Evolutionary conservation across 1,139 yeast species (phyloP).

Genomic region (Suhomyces wounanorum): DNA sequence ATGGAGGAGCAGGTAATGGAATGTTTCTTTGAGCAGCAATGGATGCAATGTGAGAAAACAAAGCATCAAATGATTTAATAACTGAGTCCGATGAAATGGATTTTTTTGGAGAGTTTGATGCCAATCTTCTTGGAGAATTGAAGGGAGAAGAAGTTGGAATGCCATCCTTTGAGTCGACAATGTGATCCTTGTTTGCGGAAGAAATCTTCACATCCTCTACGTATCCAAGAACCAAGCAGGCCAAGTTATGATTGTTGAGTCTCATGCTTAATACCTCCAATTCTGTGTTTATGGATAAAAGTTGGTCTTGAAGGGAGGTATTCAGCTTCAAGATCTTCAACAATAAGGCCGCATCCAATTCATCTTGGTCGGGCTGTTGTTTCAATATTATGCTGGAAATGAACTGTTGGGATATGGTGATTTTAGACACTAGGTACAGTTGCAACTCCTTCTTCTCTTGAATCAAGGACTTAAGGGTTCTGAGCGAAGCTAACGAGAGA

Average conservation of each 20-base stretch:
- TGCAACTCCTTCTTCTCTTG: slow-evolving; percentile 36
- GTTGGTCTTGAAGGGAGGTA: slow-evolving; percentile 35
- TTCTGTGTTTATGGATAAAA: slow-evolving; percentile 31
- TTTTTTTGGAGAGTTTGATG: slow-evolving; percentile 9
- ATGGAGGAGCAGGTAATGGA: slow-evolving; percentile 49
- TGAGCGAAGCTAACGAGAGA: slow-evolving; percentile 33
- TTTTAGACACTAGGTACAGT: slow-evolving; percentile 35
- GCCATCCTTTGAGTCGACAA: not conserved
- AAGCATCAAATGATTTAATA: slow-evolving; percentile 38
- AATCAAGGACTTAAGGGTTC: slow-evolving; percentile 31
- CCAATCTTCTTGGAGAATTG: slow-evolving; percentile 12
- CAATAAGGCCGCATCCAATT: slow-evolving; percentile 27
- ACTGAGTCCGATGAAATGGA: slow-evolving; percentile 13
- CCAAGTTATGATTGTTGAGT: slow-evolving; percentile 44
- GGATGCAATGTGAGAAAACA: slow-evolving; percentile 56
- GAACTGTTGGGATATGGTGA: slow-evolving; percentile 39
- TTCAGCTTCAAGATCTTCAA: slow-evolving; percentile 39
- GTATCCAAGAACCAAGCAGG: slow-evolving; percentile 48
- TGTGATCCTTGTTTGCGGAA: slow-evolving; percentile 11
- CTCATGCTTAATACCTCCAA: slow-evolving; percentile 31
- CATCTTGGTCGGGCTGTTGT: slow-evolving; percentile 19
- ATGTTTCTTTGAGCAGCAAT: slow-evolving; percentile 54
- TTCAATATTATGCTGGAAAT: slow-evolving; percentile 29
- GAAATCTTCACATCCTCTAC: slow-evolving; percentile 44
- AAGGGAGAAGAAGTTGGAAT: slow-evolving; percentile 11